Evolutionary conservation across 148 eudicot genomes (phyloP), one percentile per base, ranked within the genome.

Genomic region (Hydrangea macrophylla): DNA sequence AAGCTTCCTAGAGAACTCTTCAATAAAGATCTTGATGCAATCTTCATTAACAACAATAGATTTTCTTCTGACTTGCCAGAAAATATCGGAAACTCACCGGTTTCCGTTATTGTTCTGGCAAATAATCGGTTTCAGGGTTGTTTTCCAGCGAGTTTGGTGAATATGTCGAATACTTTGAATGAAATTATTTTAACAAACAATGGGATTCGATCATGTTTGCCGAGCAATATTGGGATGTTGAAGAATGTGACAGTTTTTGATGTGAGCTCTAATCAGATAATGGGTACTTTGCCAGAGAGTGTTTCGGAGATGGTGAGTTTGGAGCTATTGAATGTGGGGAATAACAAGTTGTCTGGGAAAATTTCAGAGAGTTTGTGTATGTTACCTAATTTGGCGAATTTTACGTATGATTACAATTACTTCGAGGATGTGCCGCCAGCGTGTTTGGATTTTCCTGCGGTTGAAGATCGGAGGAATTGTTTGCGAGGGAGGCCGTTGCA

Each of bases 181-280:
- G 75, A 72, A 61, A 65, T 72, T 5, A 6, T 65, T 44, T 42
- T 64, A 18, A 44, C 30, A 9, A 72, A 72, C 44, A 72, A 72
- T 8, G 58, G 48, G 45, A 64, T 72, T 23, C 40, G 50, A 4
- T 72, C 70, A 0, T 72, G 75, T 65, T 65, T 72, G 9, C 75
- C 75, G 0, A 20, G 30, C 0, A 18, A 72, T 17, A 65, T 72
- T 0, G 75, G 70, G 42, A 44, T 64, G 35, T 23, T 72, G 32
- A 72, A 72, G 75, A 65, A 57, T 9, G 20, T 72, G 12, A 72
- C 75, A 2, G 75, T 72, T 5, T 58, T 72, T 11, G 64, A 72
- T 15, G n/a, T 57, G 48, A 39, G 70, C 26, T 72, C 45, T 18
- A 73, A 73, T 33, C 31, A 18, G 1, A 44, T 65, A 33, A 23